Conservation (phyloP, 768 basidiomycete genomes). For the Xerocomus spinulosus region DNA sequence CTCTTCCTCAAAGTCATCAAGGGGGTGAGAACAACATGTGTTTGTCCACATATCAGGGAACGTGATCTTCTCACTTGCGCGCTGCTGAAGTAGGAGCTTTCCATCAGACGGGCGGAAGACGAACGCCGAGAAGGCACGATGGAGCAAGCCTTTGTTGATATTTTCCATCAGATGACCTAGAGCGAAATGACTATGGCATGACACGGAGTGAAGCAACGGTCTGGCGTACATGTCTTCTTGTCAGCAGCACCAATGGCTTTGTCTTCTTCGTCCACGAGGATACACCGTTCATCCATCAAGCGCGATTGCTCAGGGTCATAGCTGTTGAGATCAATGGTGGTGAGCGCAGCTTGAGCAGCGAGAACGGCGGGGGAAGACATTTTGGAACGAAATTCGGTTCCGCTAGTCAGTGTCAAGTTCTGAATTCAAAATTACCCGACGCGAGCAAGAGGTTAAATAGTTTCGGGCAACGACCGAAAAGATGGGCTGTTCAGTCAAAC, state of each 20-base stretch:
- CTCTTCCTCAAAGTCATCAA: slow-evolving; percentile 86
- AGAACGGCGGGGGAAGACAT: slow-evolving; percentile 60
- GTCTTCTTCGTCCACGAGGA: slow-evolving; percentile 87
- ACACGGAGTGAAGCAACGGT: slow-evolving; percentile 11
- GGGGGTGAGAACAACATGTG: slow-evolving; percentile 96
- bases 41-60: slow-evolving; percentile 99
- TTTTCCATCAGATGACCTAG: slow-evolving; percentile 94
- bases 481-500: no score
- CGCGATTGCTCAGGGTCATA: slow-evolving; percentile 93
- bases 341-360: slow-evolving; percentile 60
- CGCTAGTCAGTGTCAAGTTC: no score
- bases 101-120: slow-evolving; percentile 94
- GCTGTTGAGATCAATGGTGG: slow-evolving; percentile 68
- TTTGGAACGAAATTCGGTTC: not conserved
- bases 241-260: slow-evolving; percentile 79
- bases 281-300: slow-evolving; percentile 95
- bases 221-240: slow-evolving; percentile 87
- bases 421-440: no score
- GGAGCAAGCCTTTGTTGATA: slow-evolving; percentile 88
- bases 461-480: no score
- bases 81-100: slow-evolving; percentile 87
- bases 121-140: slow-evolving; percentile 97
- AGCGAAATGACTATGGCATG: not conserved
- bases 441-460: no score
- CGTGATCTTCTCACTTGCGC: slow-evolving; percentile 98